Evolutionary conservation across 148 eudicot species (phyloP).

Genomic region (Cornus kousa): DNA sequence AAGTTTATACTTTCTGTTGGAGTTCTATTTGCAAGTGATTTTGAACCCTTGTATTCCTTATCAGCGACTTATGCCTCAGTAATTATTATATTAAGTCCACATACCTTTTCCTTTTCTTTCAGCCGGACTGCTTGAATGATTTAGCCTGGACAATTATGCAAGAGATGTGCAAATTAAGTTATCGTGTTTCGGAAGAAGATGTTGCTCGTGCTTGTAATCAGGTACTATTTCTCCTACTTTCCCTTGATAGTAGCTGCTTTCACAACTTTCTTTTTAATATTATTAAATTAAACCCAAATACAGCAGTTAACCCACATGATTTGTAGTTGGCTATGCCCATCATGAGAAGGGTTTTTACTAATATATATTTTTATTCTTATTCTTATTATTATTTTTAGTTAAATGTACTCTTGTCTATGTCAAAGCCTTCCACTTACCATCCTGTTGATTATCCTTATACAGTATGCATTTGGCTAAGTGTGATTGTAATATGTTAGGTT

Average conservation of each 20-base stretch:
- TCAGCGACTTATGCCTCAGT: background rate
- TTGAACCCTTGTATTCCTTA: too few relatives aligned
- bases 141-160: conserved; percentile 76
- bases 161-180: conserved; percentile 68
- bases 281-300: too few relatives aligned
- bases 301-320: too few relatives aligned
- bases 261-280: too few relatives aligned
- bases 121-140: conserved; percentile 90
- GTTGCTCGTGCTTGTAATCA: conserved; percentile 84
- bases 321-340: too few relatives aligned
- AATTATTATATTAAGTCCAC: background rate
- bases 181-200: conserved; percentile 72
- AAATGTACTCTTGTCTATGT: background rate
- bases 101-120: conserved; percentile 19
- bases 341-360: too few relatives aligned
- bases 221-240: conserved; percentile 29
- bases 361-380: too few relatives aligned
- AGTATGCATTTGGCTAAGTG: background rate
- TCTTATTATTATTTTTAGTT: too few relatives aligned
- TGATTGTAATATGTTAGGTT: background rate
- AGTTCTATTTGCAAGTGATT: too few relatives aligned
- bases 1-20: background rate
- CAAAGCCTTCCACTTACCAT: background rate
- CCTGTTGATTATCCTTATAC: background rate
- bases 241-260: conserved; percentile 4